Conservation (phyloP, 495 filamentous ascomycete genomes). For the Daldinia caldariorum region DNA sequence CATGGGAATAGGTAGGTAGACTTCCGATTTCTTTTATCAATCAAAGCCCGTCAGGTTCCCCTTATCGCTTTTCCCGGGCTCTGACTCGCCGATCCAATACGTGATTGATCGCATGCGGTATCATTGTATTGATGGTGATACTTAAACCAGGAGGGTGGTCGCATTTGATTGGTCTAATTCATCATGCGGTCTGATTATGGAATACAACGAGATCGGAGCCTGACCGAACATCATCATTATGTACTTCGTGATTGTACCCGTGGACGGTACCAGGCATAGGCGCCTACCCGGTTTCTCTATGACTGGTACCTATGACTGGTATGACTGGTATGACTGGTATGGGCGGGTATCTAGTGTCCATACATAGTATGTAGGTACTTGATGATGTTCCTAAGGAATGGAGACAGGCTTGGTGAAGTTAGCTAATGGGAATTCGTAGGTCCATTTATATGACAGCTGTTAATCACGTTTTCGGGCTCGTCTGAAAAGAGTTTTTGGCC, state of each 20-base stretch:
- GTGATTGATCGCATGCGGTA: conserved; percentile 41
- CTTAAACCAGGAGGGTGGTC: conserved; percentile 33
- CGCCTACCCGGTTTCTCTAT: neutral
- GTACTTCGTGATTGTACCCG: neutral
- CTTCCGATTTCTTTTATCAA: conserved; percentile 19
- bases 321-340: no score
- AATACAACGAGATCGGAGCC: conserved; percentile 44
- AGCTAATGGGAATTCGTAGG: conserved; percentile 39
- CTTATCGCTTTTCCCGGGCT: conserved; percentile 37
- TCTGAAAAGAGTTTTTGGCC: conserved; percentile 21
- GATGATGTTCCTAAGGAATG: conserved; percentile 26
- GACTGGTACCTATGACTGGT: no score
- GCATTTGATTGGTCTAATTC: conserved; percentile 27
- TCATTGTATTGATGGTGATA: conserved; percentile 24
- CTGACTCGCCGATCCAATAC: conserved; percentile 41
- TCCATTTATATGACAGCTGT: conserved; percentile 41
- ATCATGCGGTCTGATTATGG: conserved; percentile 40
- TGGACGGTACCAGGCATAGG: neutral
- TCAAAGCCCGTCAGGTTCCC: conserved; percentile 19
- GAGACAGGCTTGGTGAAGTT: conserved; percentile 26
- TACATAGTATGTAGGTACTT: neutral
- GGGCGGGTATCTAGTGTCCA: no score
- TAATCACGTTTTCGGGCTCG: conserved; percentile 27
- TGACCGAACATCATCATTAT: conserved; percentile 38
- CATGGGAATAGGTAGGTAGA: conserved; percentile 16